phyloP scores from a whole-genome alignment of 208 protist genomes.

The Tritrichomonas foetus region DNA sequence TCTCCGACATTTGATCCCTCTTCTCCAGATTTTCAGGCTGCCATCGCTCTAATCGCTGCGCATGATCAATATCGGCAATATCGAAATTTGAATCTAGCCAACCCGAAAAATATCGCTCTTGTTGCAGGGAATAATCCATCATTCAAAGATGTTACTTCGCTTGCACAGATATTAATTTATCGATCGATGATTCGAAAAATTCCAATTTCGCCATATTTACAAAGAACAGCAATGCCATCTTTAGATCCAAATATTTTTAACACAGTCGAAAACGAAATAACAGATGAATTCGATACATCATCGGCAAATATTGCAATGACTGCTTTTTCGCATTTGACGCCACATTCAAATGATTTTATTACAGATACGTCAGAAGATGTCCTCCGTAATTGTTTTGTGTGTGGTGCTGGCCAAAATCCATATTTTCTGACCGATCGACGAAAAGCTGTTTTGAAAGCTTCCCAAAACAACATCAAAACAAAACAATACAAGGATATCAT shows the following conservation, averaged over 20 bases:
- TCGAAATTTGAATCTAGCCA: not conserved
- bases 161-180: not conserved
- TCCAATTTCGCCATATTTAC: conserved; percentile 11
- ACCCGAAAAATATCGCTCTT: not conserved
- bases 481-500: not conserved
- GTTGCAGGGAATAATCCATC: too few species aligned
- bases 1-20: not conserved
- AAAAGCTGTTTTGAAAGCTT: not conserved
- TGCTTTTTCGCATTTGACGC: not conserved
- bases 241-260: not conserved
- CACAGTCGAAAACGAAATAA: not conserved
- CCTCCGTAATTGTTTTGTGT: not conserved
- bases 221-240: not conserved
- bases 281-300: not conserved
- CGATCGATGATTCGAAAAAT: not conserved
- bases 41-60: not conserved
- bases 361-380: not conserved
- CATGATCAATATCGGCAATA: not conserved
- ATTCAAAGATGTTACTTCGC: not conserved
- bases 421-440: not conserved
- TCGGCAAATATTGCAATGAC: not conserved
- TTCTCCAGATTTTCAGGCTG: conserved; percentile 22
- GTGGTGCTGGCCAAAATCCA: not conserved
- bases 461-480: not conserved
- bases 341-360: not conserved